Evolutionary conservation across 768 basidiomycete genomes (phyloP).

Genomic region (Leucocoprinus sp.): DNA sequence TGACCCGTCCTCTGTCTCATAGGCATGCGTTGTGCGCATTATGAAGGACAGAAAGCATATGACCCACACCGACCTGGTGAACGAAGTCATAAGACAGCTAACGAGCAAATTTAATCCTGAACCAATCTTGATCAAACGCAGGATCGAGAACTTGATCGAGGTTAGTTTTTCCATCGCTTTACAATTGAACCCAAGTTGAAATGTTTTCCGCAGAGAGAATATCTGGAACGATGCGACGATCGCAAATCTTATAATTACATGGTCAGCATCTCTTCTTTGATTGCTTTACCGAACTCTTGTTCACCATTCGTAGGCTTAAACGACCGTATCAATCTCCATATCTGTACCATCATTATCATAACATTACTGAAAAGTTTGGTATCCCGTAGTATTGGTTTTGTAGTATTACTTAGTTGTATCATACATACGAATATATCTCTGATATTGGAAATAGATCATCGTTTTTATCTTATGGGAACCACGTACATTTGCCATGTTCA

Average conservation of each 20-base stretch:
- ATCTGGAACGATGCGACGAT: conserved; percentile 83
- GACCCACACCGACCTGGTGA: conserved; percentile 80
- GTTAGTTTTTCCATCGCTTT: conserved; percentile 33
- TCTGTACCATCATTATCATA: conserved; percentile 3
- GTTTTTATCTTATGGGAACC: too few relatives aligned
- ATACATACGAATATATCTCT: neutral
- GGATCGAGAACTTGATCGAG: conserved; percentile 90
- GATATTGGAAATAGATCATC: too few relatives aligned
- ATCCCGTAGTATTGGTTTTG: conserved; percentile 2
- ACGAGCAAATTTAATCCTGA: conserved; percentile 80
- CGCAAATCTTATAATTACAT: conserved; percentile 85
- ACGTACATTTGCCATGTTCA: too few relatives aligned
- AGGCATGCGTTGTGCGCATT: conserved; percentile 96
- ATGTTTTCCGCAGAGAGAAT: conserved; percentile 67
- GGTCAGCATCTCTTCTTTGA: conserved; percentile 21
- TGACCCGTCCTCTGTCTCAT: neutral
- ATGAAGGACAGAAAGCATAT: conserved; percentile 96
- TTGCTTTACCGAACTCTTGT: neutral
- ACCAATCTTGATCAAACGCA: conserved; percentile 82
- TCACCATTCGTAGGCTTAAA: conserved; percentile 11
- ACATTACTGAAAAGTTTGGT: neutral
- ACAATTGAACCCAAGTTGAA: conserved; percentile 1
- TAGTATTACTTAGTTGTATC: conserved; percentile 3
- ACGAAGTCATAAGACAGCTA: conserved; percentile 85
- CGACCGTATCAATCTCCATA: neutral